Percentiles rank a stretch among this genome's conserved stretches.
Conservation (phyloP, 2,329 filamentous ascomycete genomes). For the Xylaria arbuscula region DNA sequence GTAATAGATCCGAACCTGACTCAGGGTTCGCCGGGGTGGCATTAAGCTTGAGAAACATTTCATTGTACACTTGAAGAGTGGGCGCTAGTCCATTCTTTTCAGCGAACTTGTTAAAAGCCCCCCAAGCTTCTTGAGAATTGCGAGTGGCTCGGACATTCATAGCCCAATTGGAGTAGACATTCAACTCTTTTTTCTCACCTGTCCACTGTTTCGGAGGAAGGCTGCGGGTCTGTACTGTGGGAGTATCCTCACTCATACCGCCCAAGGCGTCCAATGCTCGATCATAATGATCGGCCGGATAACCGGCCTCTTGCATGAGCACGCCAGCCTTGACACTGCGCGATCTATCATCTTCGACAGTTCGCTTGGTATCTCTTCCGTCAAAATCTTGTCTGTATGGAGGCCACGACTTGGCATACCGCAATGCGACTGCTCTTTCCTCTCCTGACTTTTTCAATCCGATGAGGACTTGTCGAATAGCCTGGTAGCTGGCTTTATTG, state of each 20-base stretch:
- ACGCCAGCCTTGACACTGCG: constrained; percentile 64
- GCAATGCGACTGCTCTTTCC: constrained; percentile 61
- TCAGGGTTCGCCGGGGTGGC: constrained; percentile 48
- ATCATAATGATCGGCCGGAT: constrained; percentile 60
- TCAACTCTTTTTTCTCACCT: constrained; percentile 47
- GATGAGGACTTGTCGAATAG: constrained; percentile 65
- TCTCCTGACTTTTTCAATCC: constrained; percentile 63
- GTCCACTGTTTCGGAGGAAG: constrained; percentile 51
- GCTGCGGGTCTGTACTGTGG: constrained; percentile 67
- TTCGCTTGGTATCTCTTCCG: constrained; percentile 67
- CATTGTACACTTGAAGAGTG: constrained; percentile 65
- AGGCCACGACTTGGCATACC: constrained; percentile 67
- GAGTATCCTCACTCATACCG: constrained; percentile 62
- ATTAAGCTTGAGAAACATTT: constrained; percentile 70
- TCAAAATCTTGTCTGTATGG: constrained; percentile 68
- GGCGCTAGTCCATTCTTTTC: constrained; percentile 42
- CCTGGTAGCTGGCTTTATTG: constrained; percentile 62
- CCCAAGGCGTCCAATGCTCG: constrained; percentile 63
- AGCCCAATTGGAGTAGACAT: constrained; percentile 61
- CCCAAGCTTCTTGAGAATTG: constrained; percentile 71
- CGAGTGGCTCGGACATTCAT: constrained; percentile 68
- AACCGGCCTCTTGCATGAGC: constrained; percentile 68
- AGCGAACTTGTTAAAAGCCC: constrained; percentile 43
- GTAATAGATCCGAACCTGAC: constrained; percentile 52
- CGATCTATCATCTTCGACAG: constrained; percentile 64